These are phyloP conservation scores for Ogataea trehaloabstinens DNA, from an alignment of 805 yeast species.

Conservation along the genomic window DNA sequence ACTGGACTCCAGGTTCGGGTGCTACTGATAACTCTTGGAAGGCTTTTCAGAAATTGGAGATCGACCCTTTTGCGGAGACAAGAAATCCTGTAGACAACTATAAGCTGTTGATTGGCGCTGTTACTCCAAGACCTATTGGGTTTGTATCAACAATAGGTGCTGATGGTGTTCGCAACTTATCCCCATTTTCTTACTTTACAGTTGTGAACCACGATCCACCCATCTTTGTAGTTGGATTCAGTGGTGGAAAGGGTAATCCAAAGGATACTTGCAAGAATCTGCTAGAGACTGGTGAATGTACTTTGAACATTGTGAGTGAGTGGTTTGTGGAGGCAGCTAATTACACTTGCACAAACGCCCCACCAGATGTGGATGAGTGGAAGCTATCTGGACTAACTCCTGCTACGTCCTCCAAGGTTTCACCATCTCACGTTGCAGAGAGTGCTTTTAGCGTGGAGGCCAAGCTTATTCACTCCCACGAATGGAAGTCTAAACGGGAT, in stretches of 20 bases:
- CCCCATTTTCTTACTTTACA: conserved; percentile 61
- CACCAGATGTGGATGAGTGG: conserved; percentile 55
- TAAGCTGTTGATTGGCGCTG: conserved; percentile 47
- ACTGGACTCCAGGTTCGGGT: conserved; percentile 50
- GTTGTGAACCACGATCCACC: conserved; percentile 56
- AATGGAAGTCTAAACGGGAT: conserved; percentile 41
- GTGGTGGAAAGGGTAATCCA: conserved; percentile 35
- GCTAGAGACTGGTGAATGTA: conserved; percentile 49
- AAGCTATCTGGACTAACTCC: conserved; percentile 52
- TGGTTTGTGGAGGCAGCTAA: conserved; percentile 69
- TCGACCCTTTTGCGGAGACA: conserved; percentile 47
- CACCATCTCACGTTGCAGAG: conserved; percentile 58
- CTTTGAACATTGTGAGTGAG: conserved; percentile 57
- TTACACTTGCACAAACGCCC: conserved; percentile 44
- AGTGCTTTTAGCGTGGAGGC: conserved; percentile 60
- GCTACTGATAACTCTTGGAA: conserved; percentile 46
- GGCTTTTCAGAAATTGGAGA: conserved; percentile 39
- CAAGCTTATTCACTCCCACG: conserved; percentile 43
- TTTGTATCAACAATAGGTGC: conserved; percentile 47
- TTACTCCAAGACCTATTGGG: conserved; percentile 62
- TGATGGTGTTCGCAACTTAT: conserved; percentile 46
- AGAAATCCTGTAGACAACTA: conserved; percentile 46
- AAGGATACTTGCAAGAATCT: conserved; percentile 54
- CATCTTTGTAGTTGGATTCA: conserved; percentile 48
- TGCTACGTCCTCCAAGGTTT: conserved; percentile 41